Conservation (phyloP, 129 eudicot species). For the Lactuca saligna region DNA sequence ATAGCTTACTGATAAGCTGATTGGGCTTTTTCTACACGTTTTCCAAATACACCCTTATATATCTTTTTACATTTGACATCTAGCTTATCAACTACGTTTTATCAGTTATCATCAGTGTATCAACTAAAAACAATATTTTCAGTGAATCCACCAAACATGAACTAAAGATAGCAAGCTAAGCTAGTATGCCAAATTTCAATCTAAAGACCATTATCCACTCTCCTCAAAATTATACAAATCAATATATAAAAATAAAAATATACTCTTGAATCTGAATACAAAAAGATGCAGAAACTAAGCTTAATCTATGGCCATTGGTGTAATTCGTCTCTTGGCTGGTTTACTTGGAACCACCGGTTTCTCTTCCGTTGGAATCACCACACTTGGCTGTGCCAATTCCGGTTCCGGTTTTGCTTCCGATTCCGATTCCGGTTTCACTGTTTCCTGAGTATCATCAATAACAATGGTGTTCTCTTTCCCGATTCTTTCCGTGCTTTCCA, state of each 20-base stretch:
- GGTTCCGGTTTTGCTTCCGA: no score
- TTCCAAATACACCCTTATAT: no score
- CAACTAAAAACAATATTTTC: no score
- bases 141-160: background rate
- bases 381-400: conserved; percentile 15
- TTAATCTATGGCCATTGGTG: conserved; percentile 89
- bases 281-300: background rate
- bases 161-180: background rate
- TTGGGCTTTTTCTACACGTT: no score
- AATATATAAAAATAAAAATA: background rate
- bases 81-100: no score
- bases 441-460: conserved; percentile 24
- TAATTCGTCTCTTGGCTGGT: conserved; percentile 83
- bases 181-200: background rate
- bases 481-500: conserved; percentile 24
- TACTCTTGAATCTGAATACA: background rate
- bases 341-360: conserved; percentile 43
- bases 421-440: conserved; percentile 10
- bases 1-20: no score
- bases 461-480: conserved; percentile 14
- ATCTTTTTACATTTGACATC: no score
- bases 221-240: conserved; percentile 14
- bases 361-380: conserved; percentile 24
- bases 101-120: no score
- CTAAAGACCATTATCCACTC: background rate